Evolutionary conservation across 805 yeast genomes (phyloP), one percentile per base, ranked within the genome.

Genomic region (Candida khao-thaluensis): DNA sequence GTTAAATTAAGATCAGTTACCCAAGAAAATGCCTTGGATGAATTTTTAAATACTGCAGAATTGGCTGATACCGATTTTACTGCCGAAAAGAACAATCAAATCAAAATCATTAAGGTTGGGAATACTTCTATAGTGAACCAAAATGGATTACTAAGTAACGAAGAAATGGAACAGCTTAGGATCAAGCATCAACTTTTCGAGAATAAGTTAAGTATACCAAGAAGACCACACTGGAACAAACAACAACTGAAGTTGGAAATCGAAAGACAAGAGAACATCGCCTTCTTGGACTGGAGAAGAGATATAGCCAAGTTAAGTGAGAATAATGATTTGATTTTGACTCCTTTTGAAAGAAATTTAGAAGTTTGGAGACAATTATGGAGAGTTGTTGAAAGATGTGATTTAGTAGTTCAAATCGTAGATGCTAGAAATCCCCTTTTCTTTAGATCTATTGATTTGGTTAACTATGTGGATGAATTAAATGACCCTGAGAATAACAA

Each of bases 281-380:
- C 97, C 1, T 93, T 93, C 56, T 73, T 93, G 53, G 83, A 85
- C 21, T 93, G 99, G 99, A 79, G 99, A 68, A 74, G 98, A 57
- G 81, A 81, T 36, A 72, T 93, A 45, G 99, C 99, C 0, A 62
- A 74, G 30, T 69, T 93, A 41, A 95, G 90, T 47, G 95, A 91
- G 59, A 76, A 75, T 50, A 79, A 88, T 48, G 95, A 91, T 60
- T 70, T 93, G 53, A 69, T 90, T 43, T 73, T 93, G 58, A 93
- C 99, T 0, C 99, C 99, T 4, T 93, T 91, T 57, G 99, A 93
- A 69, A 80, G 99, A 69, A 93, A 93, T 60, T 71, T 93, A 48
- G 96, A 91, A 71, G 97, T 93, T 42, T 93, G 99, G 99, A 81
- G 93, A 58, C 99, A 93, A 65, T 70, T 93, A 49, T 93, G 99